Conservation (phyloP, 352 stramenopile genomes). For the Phytophthora agathidicida region DNA sequence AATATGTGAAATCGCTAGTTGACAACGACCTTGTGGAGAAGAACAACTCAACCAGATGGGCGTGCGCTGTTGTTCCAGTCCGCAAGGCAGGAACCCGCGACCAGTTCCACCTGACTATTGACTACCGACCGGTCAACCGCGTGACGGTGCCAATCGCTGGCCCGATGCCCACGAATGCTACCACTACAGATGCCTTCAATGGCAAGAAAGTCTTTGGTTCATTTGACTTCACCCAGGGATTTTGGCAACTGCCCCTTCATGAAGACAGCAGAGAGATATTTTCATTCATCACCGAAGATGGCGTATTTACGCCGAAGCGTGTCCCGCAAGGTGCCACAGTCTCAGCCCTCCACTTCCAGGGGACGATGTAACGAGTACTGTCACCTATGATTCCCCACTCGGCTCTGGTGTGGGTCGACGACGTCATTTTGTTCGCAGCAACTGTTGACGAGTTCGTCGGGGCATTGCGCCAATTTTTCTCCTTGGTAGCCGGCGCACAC, state of each 20-base stretch:
- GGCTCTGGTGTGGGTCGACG: not conserved
- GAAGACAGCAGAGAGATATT: not conserved
- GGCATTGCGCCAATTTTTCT: not conserved
- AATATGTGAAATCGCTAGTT: not conserved
- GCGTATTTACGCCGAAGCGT: no score
- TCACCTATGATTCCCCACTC: no score
- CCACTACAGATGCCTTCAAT: not conserved
- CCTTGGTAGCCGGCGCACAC: not conserved
- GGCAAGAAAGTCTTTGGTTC: not conserved
- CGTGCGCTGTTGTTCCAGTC: not conserved
- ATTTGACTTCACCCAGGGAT: not conserved
- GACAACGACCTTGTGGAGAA: not conserved
- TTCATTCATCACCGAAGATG: not conserved
- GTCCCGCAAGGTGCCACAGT: no score
- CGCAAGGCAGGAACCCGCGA: not conserved
- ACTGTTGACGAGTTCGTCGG: not conserved
- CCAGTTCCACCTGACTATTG: not conserved
- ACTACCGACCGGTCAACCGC: not conserved
- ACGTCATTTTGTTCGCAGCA: not conserved
- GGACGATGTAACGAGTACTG: no score
- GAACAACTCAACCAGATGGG: not conserved
- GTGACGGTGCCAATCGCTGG: not conserved
- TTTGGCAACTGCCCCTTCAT: not conserved
- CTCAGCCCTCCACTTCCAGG: not conserved
- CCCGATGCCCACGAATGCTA: not conserved